A percentile compares a stretch with the other conserved stretches of the same genome.
Conservation (phyloP, 768 basidiomycete genomes). For the Lyophyllum decastes region DNA sequence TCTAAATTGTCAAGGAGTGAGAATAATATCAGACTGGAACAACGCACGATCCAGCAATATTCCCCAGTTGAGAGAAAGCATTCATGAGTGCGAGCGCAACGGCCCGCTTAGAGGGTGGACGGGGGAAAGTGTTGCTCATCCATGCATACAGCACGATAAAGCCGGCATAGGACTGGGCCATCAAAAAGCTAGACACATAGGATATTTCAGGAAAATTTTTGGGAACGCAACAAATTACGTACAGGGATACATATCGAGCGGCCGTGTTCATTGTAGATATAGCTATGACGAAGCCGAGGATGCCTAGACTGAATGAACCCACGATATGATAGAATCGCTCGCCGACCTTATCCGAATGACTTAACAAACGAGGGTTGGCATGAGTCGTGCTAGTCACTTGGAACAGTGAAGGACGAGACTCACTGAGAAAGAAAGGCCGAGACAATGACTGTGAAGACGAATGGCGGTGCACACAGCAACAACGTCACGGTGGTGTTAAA, state of each 20-base stretch:
- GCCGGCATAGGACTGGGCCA: conserved; percentile 74
- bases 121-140: conserved; percentile 48
- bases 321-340: conserved; percentile 76
- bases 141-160: conserved; percentile 67
- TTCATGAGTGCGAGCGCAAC: conserved; percentile 86
- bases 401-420: not conserved
- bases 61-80: conserved; percentile 80
- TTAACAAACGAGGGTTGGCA: conserved; percentile 15
- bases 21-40: conserved; percentile 1
- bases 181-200: conserved; percentile 57
- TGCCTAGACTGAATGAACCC: conserved; percentile 53
- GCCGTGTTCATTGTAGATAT: conserved; percentile 62
- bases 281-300: conserved; percentile 69
- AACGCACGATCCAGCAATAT: conserved; percentile 79
- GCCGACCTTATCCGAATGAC: conserved; percentile 69
- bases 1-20: not conserved
- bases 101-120: conserved; percentile 85
- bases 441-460: conserved; percentile 59
- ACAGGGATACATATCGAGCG: conserved; percentile 69
- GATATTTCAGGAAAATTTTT: not conserved
- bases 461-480: conserved; percentile 59
- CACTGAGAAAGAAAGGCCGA: conserved; percentile 57
- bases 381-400: not conserved
- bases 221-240: conserved; percentile 16
- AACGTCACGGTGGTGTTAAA: conserved; percentile 65